Base-by-base conservation (phyloP, 257 asterid genomes). In the Nicotiana knightiana region DNA sequence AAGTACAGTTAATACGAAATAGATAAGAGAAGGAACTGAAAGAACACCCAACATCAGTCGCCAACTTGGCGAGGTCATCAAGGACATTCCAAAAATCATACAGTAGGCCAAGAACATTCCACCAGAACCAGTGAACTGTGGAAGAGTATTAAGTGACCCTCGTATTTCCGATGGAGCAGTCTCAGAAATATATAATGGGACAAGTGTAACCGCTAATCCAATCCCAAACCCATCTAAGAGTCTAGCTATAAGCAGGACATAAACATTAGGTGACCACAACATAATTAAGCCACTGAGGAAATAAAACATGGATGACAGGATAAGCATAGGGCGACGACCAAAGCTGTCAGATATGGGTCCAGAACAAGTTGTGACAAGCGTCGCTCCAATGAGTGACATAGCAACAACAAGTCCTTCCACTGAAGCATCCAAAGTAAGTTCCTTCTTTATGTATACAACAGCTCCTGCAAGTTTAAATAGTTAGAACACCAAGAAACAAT, bases 201-300 rank as follows among this genome's bases (percentile, higher is more conserved):
- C 91, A 8, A 93, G 75, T 61, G 97, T 93, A 48, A 91, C 95
- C 4, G 97, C 97, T 39, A 93, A 92, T 13, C 97, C 97, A 18
- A 93, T 70, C 53, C 93, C 97, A 82, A 93, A 92, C 10, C 97
- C 97, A 82, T 93, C 94, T 82, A 92, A 82, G 0, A 93, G 93
- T 87, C 97, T 90, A 21, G 93, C 97, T 24, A 91, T 79, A 64
- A 93, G 97, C 39, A 93, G 79, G 58, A 92, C 90, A 55, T 91
- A 92, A 46, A 93, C 95, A 75, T 92, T 92, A 73, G 97, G 97
- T 0, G 97, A 91, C 97, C 97, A 93, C 30, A 93, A 71, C 97
- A 93, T 93, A 83, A 93, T 89, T 83, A 93, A 78, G 32, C 95
- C 97, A 71, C 97, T 92, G 1, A 93, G 71, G 77, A 93, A 93